These are phyloP conservation scores for Sugiyamaella americana DNA, from an alignment of 805 yeast genomes.

Conservation along the genomic window DNA sequence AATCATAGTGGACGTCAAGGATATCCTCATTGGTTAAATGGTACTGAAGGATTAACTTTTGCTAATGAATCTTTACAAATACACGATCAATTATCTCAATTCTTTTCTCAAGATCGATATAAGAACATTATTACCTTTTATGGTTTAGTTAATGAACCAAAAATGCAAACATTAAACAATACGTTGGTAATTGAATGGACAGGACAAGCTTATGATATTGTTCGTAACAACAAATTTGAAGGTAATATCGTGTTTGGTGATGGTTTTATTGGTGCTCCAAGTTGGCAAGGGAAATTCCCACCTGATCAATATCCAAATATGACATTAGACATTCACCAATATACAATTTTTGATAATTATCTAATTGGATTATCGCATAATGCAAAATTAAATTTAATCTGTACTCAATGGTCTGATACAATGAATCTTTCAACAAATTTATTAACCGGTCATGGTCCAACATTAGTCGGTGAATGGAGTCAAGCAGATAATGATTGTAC, in stretches of 20 bases:
- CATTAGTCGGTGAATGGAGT: conserved; percentile 72
- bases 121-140: conserved; percentile 69
- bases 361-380: conserved; percentile 27
- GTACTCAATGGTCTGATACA: conserved; percentile 50
- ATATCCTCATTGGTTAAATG: conserved; percentile 36
- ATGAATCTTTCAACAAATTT: conserved; percentile 48
- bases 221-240: conserved; percentile 46
- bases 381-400: conserved; percentile 27
- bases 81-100: conserved; percentile 47
- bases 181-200: conserved; percentile 49
- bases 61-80: conserved; percentile 43
- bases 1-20: conserved; percentile 71
- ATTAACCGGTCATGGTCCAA: conserved; percentile 56
- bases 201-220: conserved; percentile 49
- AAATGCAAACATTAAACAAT: conserved; percentile 45
- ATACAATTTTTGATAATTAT: conserved; percentile 56
- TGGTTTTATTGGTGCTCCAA: conserved; percentile 56
- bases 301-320: conserved; percentile 49
- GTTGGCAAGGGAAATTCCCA: conserved; percentile 56
- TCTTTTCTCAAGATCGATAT: conserved; percentile 58
- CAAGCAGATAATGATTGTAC: conserved; percentile 87
- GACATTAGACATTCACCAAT: conserved; percentile 79
- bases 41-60: conserved; percentile 41
- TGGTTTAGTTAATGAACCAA: conserved; percentile 78
- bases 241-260: conserved; percentile 62